Base-by-base conservation (phyloP, 2,329 filamentous ascomycete genomes). In the Neofusicoccum laricinum region DNA sequence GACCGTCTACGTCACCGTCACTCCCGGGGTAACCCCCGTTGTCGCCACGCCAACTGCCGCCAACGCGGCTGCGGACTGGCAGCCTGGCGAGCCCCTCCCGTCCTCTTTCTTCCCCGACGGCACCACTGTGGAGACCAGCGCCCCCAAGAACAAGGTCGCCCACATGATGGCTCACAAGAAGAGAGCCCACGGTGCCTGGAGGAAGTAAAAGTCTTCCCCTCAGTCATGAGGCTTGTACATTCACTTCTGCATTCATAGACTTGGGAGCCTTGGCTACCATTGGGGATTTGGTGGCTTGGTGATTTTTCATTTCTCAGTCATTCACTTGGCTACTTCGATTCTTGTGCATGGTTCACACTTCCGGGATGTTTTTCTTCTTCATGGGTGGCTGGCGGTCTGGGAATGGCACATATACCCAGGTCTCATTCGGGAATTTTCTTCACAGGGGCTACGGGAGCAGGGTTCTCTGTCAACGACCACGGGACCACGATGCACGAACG, bases 1-100 rank as follows among this genome's bases (percentile, higher is more conserved):
- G 30, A 59, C 55, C 12, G 41, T 59, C 6, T 46, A 46, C 40
- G 30, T 59, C 10, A 59, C 55, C 5, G 55, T 59, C 30, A 59
- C 25, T 10, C 41, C 55, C 12, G 55, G 14, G 5, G 55, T 5
- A 12, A 34, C 53, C 14, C 55, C 55, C n/a, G 55, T n/a, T 25
- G 25, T 41, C n/a, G 36, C 55, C n/a, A 41, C 55, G 4, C 36
- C 71, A 62, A 72, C 71, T 65, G 67, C 67, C 53, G 73, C 73
- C 65, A 71, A 70, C 51, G 72, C 72, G 6, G 48, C 70, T 0
- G 67, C 71, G 12, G 17, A 46, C 17, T 68, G 67, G 66, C 67
- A 46, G 41, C 41, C 25, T 12, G 55, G 55, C 55, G 55, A 59
- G 25, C 41, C 55, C 12, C 5, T 59, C 8, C 55, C 55, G 10